phyloP scores from a whole-genome alignment of 257 asterid genomes.

The Solanum bulbocastanum region DNA sequence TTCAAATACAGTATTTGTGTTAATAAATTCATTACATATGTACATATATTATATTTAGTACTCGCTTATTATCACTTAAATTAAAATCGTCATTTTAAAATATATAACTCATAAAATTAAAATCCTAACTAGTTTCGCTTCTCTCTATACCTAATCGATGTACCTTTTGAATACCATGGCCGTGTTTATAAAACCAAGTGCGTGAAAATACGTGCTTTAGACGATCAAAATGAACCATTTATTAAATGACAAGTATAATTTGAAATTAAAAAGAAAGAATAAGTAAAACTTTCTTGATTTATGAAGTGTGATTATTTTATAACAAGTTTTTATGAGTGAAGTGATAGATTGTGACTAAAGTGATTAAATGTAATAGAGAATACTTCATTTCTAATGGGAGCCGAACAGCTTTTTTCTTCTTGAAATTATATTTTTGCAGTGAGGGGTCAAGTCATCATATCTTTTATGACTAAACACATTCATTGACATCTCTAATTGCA shows the following conservation, averaged over 20 bases:
- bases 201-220: neutral
- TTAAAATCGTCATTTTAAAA: neutral
- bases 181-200: neutral
- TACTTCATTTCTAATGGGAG: neutral
- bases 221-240: neutral
- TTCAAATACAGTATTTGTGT: rapidly evolving
- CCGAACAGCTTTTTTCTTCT: neutral
- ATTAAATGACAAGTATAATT: neutral
- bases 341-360: neutral
- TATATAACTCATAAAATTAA: neutral
- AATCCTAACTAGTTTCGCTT: neutral
- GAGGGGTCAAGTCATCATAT: neutral
- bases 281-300: neutral
- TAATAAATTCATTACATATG: too few relatives aligned
- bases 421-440: neutral
- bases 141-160: neutral
- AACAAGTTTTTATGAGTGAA: neutral
- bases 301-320: neutral
- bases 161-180: neutral
- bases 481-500: neutral
- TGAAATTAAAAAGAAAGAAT: neutral
- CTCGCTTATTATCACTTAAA: too few relatives aligned
- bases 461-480: neutral
- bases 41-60: too few relatives aligned
- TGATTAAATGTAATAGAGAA: neutral